These are phyloP conservation scores for Botrytis squamosa DNA, from an alignment of 2,329 filamentous ascomycete species.

Conservation along the genomic window DNA sequence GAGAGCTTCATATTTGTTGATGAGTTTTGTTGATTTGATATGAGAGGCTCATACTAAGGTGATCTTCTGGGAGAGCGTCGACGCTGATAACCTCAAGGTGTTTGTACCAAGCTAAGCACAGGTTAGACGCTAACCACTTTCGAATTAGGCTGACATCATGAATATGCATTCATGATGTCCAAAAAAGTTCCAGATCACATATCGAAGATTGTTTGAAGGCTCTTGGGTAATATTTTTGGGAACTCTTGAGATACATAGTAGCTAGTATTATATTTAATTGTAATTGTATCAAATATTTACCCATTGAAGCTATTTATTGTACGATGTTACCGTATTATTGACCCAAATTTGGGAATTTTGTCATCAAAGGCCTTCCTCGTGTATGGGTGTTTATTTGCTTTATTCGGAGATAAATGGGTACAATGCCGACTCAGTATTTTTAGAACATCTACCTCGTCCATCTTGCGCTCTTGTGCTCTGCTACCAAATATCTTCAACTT, in stretches of 20 bases:
- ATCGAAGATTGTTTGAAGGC: not conserved
- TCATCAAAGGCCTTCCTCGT: conserved; percentile 2
- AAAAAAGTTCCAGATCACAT: not conserved
- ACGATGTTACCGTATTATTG: not conserved
- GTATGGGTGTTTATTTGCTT: not conserved
- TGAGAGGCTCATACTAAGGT: conserved; percentile 27
- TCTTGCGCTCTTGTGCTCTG: not conserved
- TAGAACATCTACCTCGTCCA: not conserved
- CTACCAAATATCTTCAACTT: conserved; percentile 2
- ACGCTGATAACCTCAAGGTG: conserved; percentile 18
- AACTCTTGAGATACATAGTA: not conserved
- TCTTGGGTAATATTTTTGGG: not conserved
- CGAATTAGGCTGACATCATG: not conserved
- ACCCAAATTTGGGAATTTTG: not conserved
- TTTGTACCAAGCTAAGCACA: conserved; percentile 13
- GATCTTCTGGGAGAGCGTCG: not conserved
- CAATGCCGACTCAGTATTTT: conserved; percentile 16
- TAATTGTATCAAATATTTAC: not conserved
- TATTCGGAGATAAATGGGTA: conserved; percentile 16
- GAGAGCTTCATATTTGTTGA: conserved; percentile 43
- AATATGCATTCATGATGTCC: too few species aligned
- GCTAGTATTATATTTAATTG: not conserved
- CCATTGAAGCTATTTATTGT: not conserved
- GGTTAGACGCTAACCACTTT: conserved; percentile 15
- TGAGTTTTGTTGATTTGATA: conserved; percentile 24